Evolutionary conservation across 768 basidiomycete genomes (phyloP).

Genomic region (Trametes punicea): DNA sequence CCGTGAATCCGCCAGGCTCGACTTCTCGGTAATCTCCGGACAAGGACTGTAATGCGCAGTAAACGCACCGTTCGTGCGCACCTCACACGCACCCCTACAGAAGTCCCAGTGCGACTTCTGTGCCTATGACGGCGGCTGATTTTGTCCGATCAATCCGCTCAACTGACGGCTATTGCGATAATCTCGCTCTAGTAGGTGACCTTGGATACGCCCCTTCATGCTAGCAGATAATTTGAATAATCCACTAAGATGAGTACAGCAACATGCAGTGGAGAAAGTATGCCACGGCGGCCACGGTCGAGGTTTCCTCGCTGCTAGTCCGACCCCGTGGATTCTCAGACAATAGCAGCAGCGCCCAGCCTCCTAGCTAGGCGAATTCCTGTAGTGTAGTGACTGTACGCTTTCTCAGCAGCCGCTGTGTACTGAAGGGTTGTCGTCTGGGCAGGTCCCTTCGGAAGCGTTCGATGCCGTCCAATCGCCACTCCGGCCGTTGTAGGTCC

Average conservation of each 20-base stretch:
- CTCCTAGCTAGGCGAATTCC: too few species aligned
- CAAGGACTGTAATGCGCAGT: neutral
- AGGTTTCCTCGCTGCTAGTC: too few species aligned
- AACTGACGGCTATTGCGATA: conserved; percentile 1
- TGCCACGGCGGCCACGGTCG: too few species aligned
- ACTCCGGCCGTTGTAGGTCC: conserved; percentile 18
- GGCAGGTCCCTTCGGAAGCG: too few species aligned
- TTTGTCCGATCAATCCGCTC: neutral
- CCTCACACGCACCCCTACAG: neutral
- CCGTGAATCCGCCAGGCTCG: neutral
- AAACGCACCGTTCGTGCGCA: neutral
- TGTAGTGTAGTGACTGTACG: too few species aligned
- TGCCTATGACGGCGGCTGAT: neutral
- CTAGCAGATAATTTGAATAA: neutral
- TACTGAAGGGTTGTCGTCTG: too few species aligned
- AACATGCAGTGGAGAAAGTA: too few species aligned
- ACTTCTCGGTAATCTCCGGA: neutral
- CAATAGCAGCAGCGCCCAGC: neutral
- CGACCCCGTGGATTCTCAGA: too few species aligned
- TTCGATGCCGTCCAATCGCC: conserved; percentile 2
- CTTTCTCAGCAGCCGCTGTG: too few species aligned
- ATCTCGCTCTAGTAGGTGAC: conserved; percentile 10
- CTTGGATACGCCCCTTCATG: conserved; percentile 13
- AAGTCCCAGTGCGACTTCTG: neutral
- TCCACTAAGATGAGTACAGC: conserved; percentile 10